Percentiles rank a stretch among this genome's conserved stretches.
Conservation (phyloP, 495 filamentous ascomycete genomes). For the Glarea lozoyensis region DNA sequence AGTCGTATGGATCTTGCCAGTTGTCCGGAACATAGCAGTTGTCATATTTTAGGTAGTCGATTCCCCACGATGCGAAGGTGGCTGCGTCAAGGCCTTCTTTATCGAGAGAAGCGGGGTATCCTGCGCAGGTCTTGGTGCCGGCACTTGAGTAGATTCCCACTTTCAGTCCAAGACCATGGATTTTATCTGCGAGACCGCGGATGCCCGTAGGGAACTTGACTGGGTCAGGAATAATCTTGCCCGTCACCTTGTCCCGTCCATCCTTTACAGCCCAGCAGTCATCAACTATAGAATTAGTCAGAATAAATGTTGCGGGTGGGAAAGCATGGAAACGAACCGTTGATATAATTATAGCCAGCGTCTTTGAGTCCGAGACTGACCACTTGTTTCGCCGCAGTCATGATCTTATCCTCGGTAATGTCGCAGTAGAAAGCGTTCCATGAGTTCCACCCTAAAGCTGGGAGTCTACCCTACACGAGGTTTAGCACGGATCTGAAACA, state of each 20-base stretch:
- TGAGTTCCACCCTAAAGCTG: constrained; percentile 22
- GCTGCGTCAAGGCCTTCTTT: constrained; percentile 52
- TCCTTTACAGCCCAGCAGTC: constrained; percentile 53
- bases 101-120: constrained; percentile 50
- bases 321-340: constrained; percentile 20
- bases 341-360: constrained; percentile 58
- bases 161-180: constrained; percentile 53
- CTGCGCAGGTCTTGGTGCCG: constrained; percentile 52
- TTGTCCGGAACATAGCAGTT: constrained; percentile 42
- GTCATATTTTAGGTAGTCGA: constrained; percentile 68
- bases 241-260: constrained; percentile 27
- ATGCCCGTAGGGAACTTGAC: constrained; percentile 54
- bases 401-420: constrained; percentile 35
- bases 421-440: constrained; percentile 48
- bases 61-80: constrained; percentile 53
- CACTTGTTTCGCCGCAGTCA: constrained; percentile 36
- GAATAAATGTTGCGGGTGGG: neutral
- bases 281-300: constrained; percentile 34
- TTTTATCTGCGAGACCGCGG: constrained; percentile 37
- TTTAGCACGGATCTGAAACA: no score
- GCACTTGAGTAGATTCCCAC: constrained; percentile 58
- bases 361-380: constrained; percentile 45
- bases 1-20: constrained; percentile 12
- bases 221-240: constrained; percentile 44
- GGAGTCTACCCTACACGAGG: constrained; percentile 16